phyloP scores from a whole-genome alignment of 495 filamentous ascomycete species.

The Daldinia childiae region DNA sequence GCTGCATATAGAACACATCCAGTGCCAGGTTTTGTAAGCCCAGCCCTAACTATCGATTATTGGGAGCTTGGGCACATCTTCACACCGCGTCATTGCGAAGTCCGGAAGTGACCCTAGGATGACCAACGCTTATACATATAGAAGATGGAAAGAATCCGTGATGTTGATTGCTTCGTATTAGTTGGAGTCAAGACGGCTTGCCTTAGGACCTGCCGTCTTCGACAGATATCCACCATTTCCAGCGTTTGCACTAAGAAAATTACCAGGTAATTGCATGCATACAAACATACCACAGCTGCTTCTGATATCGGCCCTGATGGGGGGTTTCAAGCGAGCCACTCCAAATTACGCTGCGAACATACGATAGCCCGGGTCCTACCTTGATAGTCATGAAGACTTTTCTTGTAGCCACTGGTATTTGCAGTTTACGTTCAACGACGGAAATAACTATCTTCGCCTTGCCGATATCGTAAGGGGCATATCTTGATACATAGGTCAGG shows the following conservation, averaged over 20 bases:
- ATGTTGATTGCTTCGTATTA: background rate
- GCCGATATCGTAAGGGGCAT: background rate
- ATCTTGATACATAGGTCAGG: background rate
- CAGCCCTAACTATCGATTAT: background rate
- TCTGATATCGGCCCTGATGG: slow-evolving; percentile 4
- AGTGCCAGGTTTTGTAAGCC: background rate
- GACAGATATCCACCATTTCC: background rate
- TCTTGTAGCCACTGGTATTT: slow-evolving; percentile 2
- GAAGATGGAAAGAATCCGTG: background rate
- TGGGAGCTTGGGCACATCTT: background rate
- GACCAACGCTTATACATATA: background rate
- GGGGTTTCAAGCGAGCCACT: background rate
- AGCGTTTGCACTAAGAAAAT: background rate
- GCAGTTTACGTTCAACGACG: background rate
- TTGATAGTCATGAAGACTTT: background rate
- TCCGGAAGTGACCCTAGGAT: background rate
- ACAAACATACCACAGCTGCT: background rate
- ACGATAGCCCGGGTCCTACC: background rate
- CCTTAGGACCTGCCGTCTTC: slow-evolving; percentile 19
- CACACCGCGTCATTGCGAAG: background rate
- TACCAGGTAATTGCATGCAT: slow-evolving; percentile 10
- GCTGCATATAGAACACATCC: slow-evolving; percentile 6
- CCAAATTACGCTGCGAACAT: slow-evolving; percentile 1
- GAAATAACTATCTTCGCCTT: background rate
- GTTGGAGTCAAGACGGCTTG: background rate